Evolutionary conservation across 345 rosid genomes (phyloP), one percentile per base, ranked within the genome.

Genomic region (Salix suchowensis): DNA sequence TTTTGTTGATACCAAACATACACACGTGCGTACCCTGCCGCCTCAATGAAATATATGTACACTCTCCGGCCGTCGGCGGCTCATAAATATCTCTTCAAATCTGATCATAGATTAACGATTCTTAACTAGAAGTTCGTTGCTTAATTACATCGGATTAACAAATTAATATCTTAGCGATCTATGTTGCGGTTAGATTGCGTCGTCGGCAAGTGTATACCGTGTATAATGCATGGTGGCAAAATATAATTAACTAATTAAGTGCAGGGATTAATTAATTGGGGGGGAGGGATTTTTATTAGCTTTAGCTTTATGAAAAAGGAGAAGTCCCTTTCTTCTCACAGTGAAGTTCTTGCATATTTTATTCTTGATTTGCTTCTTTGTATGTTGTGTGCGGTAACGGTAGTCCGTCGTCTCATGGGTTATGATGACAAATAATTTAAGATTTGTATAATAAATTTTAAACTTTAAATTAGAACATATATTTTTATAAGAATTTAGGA

Each of bases 241-340:
- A 58, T 34, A 19, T 30, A 6, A 72, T 72, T n/a, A 16, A 70
- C 60, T 68, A 24, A 44, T 7, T 68, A 4, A 23, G 11, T 18
- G 48, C 32, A 44, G 19, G 48, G 48, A 66, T 58, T 80, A 61
- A 64, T 77, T 65, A 76, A 39, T 69, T 42, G 67, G 67, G 9
- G 60, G 69, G 70, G 4, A 5, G 11, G 30, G 48, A 30, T 16
- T 46, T 54, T 71, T 74, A 71, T 72, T 72, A 78, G 62, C 75
- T 71, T 67, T 70, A 34, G 50, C 23, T 73, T 68, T 78, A 32
- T 14, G 34, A 10, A 65, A 76, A 76, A 55, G 67, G 80, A 65
- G 70, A 67, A 44, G 82, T 84, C 87, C 70, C 70, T 79, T 79
- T 79, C 85, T 37, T 19, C 66, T 65, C 36, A 72, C 83, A 74